phyloP scores from a whole-genome alignment of 176 grass and related monocot species.

The Echinochloa phyllopogon region DNA sequence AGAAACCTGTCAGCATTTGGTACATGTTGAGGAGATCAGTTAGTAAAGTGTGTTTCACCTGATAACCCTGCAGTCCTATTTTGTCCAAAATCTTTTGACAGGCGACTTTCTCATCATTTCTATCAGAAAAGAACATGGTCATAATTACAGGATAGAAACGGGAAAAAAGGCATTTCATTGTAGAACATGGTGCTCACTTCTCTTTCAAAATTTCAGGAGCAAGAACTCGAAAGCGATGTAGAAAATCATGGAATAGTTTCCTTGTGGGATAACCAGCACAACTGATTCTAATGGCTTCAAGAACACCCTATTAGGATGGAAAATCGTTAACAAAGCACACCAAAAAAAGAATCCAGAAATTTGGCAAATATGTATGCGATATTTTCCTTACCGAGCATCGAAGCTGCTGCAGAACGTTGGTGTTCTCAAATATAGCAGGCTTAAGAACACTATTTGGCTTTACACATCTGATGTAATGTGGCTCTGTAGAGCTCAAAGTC shows the following conservation, averaged over 20 bases:
- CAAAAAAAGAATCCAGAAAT: slow-evolving; percentile 24
- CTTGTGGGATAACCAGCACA: slow-evolving; percentile 98
- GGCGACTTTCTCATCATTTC: slow-evolving; percentile 79
- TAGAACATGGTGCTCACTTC: slow-evolving; percentile 60
- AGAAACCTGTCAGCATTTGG: slow-evolving; percentile 13
- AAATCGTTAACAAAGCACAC: slow-evolving; percentile 23
- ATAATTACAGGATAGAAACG: slow-evolving; percentile 29
- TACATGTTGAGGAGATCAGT: neutral
- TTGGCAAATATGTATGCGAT: neutral
- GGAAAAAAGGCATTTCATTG: neutral
- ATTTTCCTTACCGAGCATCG: slow-evolving; percentile 83
- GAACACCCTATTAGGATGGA: slow-evolving; percentile 73
- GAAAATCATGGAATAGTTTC: slow-evolving; percentile 91
- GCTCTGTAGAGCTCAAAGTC: slow-evolving; percentile 86
- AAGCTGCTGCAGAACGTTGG: slow-evolving; percentile 89
- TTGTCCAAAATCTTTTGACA: slow-evolving; percentile 95
- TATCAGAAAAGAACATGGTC: slow-evolving; percentile 45
- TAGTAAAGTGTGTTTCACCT: slow-evolving; percentile 60
- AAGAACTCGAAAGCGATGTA: slow-evolving; percentile 92
- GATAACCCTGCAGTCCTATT: slow-evolving; percentile 82
- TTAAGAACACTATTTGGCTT: slow-evolving; percentile 98
- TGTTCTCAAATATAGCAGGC: slow-evolving; percentile 90
- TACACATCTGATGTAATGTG: slow-evolving; percentile 98
- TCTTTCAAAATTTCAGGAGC: slow-evolving; percentile 90
- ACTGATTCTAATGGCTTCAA: slow-evolving; percentile 99